Base-by-base conservation (phyloP, 176 grass and related monocot species). In the Oryza punctata region DNA sequence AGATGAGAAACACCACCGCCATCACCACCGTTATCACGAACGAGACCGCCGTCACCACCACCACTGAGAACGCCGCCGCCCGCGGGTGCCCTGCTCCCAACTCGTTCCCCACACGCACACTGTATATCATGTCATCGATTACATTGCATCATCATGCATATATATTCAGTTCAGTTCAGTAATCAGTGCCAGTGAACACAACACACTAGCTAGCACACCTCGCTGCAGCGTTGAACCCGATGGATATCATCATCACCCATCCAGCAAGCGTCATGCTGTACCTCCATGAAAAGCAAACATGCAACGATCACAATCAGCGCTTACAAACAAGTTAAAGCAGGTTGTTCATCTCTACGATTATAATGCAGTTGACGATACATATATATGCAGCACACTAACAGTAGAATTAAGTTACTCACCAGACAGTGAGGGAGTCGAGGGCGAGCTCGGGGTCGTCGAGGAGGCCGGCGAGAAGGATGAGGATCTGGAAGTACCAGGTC, bases 41-140 rank as follows among this genome's bases (percentile, higher is more conserved):
- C 25, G 85, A 88, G 33, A 88, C 10, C 27, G 21, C 12, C 16
- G 78, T 88, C 72, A 85, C 88, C 21, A 88, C 37, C 49, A 90
- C 14, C 67, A 93, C 77, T 2, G 88, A 90, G 85, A 93, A 93
- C 44, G 82, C 84, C 2, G 82, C 88, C 2, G 82, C 87, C 33
- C 81, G 85, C 1, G 78, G 88, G 47, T 93, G 77, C 4, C 85
- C 85, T 1, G 73, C 88, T 11, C 91, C 85, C 2, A 90, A 82
- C 69, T 93, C 88, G 12, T 90, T 93, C 25, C 63, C 26, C 1
- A 67, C 63, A 7, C 61, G 60, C 63, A 79, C 41, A 4, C 41
- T 43, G 6, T 6, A 47, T 18, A 2, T 45, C 2, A 6, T 35
- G 0, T 45, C 11, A 35, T 35, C 28, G 28, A 41, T 12, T 45